Base-by-base conservation (phyloP, 306 rosid species). In the Begonia fuchsioides region DNA sequence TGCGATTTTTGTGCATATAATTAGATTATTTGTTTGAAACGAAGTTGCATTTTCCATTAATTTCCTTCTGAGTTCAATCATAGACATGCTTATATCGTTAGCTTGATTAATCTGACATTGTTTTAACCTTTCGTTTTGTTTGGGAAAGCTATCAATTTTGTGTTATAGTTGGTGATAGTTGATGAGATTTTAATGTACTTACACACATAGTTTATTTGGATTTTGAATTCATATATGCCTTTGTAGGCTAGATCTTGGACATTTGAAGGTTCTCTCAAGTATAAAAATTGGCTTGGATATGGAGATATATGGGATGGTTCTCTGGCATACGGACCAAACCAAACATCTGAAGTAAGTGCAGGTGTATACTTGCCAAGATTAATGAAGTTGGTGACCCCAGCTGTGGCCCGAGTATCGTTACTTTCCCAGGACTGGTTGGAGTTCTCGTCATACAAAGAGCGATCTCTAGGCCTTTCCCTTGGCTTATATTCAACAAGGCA, bases 241-340 rank as follows among this genome's bases (percentile, higher is more conserved):
- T 60, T 73, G 76, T 54, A 92, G 98, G 76, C 83, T 63, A 86
- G 86, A 55, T 85, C 96, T 19, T 85, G 94, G 94, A 77, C 80
- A 11, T 48, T 69, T 59, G 96, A 92, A 75, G 93, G 96, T 43
- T 55, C 85, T 19, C 67, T 92, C 8, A 92, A 85, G 73, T 73
- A 75, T 64, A 92, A 79, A 68, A 92, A 85, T 62, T 66, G 79
- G 68, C 72, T 92, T 5, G 98, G 98, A 67, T 79, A 85, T 73
- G 98, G 83, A 43, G 98, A 92, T 72, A 51, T 82, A 41, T 92
- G 98, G 98, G 94, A 92, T 79, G 75, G 87, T 54, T 82, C 94
- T 54, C 47, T 92, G 79, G 98, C 86, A 49, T 77, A 81, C 40
- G 96, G 96, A 26, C 92, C 80, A 49, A 76, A 66, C 68, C 93